phyloP scores from a whole-genome alignment of 169 alveolate species.

The Plasmodium falciparum region DNA sequence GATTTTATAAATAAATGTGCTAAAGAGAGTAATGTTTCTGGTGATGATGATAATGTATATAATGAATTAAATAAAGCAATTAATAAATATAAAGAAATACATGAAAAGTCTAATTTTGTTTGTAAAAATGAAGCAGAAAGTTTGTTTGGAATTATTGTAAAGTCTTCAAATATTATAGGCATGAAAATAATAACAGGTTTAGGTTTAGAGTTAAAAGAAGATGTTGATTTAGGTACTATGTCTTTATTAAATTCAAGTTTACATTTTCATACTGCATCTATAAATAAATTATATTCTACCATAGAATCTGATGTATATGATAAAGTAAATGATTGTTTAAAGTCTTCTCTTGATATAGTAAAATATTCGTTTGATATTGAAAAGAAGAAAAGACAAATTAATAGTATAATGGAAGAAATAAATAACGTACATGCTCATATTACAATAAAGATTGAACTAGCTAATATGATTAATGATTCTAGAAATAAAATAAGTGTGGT shows the following conservation, averaged over 20 bases:
- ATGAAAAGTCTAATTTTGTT: background rate
- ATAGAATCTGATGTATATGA: constrained; percentile 7
- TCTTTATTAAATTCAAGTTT: constrained; percentile 7
- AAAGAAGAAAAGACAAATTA: constrained; percentile 12
- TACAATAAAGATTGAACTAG: constrained; percentile 13
- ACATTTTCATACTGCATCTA: background rate
- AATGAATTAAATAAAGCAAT: background rate
- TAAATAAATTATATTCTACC: constrained; percentile 8
- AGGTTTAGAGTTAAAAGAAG: constrained; percentile 16
- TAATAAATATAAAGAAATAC: constrained; percentile 16
- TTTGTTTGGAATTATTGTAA: constrained; percentile 28
- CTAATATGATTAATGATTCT: background rate
- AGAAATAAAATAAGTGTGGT: constrained; percentile 10
- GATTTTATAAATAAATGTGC: background rate
- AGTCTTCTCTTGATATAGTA: constrained; percentile 5
- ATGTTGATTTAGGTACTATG: constrained; percentile 1
- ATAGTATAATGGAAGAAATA: constrained; percentile 15
- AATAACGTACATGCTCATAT: constrained; percentile 2
- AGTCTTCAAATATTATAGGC: constrained; percentile 35
- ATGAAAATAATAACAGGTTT: constrained; percentile 25
- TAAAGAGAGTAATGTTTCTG: background rate
- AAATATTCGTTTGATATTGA: constrained; percentile 24
- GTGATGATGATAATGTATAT: background rate
- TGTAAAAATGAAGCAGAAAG: constrained; percentile 17
- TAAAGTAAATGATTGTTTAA: background rate